phyloP scores from a whole-genome alignment of 1,139 yeast species.

The Taphrina flavorubra region DNA sequence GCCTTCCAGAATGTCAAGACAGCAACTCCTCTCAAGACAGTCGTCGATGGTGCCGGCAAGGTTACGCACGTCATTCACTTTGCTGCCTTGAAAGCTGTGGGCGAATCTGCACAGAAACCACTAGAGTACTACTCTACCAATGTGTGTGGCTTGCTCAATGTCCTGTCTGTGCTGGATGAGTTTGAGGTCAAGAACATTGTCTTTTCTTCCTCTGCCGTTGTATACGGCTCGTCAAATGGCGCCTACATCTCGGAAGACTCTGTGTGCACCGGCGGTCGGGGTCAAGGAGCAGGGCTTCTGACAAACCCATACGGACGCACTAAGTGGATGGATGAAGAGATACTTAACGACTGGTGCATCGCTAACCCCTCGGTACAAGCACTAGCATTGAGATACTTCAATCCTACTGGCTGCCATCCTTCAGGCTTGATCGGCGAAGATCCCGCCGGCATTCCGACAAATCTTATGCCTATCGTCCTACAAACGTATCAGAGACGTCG shows the following conservation, averaged over 20 bases:
- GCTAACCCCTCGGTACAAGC: constrained; percentile 63
- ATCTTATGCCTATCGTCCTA: constrained; percentile 73
- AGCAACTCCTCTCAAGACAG: constrained; percentile 9
- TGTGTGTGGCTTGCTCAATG: constrained; percentile 66
- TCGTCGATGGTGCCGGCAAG: constrained; percentile 6
- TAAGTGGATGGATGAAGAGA: constrained; percentile 68
- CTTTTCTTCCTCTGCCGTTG: constrained; percentile 80
- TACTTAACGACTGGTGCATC: constrained; percentile 63
- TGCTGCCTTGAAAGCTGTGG: constrained; percentile 87
- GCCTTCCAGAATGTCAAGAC: constrained; percentile 23
- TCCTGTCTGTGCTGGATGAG: constrained; percentile 62
- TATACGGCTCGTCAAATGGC: constrained; percentile 59
- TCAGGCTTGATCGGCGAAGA: constrained; percentile 81
- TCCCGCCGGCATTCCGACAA: constrained; percentile 77
- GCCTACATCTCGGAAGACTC: constrained; percentile 27
- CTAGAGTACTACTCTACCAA: constrained; percentile 72
- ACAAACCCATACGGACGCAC: constrained; percentile 80
- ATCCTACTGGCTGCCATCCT: constrained; percentile 86
- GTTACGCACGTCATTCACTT: constrained; percentile 76
- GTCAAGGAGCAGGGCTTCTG: constrained; percentile 63
- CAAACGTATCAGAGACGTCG: constrained; percentile 79
- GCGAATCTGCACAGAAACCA: constrained; percentile 76
- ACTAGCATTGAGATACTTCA: constrained; percentile 75
- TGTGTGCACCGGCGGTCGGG: constrained; percentile 66
- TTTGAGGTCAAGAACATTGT: constrained; percentile 61